Evolutionary conservation across 345 rosid genomes (phyloP).

Genomic region (Garcia nutans): DNA sequence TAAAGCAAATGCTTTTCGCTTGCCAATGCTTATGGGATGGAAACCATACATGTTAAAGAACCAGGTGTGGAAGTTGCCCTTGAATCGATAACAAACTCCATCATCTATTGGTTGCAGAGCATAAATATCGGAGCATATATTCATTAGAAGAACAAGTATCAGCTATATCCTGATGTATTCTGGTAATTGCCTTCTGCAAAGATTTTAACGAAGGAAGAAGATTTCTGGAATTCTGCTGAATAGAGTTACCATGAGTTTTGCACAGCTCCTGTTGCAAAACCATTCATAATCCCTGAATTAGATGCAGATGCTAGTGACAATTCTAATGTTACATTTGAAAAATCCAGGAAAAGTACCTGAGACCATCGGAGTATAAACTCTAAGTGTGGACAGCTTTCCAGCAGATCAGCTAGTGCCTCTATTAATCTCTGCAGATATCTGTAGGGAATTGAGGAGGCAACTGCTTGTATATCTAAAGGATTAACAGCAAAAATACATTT

Average conservation of each 20-base stretch:
- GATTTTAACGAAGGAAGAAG: constrained; percentile 79
- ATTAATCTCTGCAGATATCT: constrained; percentile 78
- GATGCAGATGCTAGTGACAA: not conserved
- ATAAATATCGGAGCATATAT: constrained; percentile 76
- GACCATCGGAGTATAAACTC: constrained; percentile 88
- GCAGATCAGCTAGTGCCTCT: constrained; percentile 74
- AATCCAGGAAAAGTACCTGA: constrained; percentile 49
- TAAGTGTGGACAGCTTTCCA: constrained; percentile 84
- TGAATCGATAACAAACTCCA: not conserved
- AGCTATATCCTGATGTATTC: constrained; percentile 85
- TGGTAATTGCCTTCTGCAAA: constrained; percentile 78
- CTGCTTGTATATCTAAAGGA: constrained; percentile 65
- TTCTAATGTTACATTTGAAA: not conserved
- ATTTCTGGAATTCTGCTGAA: constrained; percentile 73
- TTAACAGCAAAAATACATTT: constrained; percentile 76
- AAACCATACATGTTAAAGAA: not conserved
- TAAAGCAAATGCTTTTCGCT: not conserved
- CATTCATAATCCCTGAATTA: constrained; percentile 9
- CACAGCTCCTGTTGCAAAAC: constrained; percentile 65
- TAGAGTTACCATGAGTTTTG: constrained; percentile 74
- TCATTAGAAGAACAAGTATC: constrained; percentile 92
- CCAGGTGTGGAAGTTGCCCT: not conserved
- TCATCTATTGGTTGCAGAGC: constrained; percentile 49
- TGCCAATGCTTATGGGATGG: not conserved
- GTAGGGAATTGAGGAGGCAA: constrained; percentile 57